Base-by-base conservation (phyloP, 371 early-diverging fungal species). In the Saksenaea oblongispora region DNA sequence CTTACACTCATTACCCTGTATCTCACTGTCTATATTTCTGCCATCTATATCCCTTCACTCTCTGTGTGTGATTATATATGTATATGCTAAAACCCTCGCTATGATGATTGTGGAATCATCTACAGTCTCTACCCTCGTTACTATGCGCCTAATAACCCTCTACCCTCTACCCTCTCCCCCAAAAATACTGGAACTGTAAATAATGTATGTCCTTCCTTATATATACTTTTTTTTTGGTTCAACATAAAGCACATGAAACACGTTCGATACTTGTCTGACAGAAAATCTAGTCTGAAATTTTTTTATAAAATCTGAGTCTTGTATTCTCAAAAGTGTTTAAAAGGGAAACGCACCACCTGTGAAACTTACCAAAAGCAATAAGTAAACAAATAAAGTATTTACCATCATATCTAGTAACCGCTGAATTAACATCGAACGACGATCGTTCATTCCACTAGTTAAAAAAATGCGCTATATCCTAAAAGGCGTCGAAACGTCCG, bases 131-230 rank as follows among this genome's bases (percentile, higher is more conserved):
- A 61, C 31, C 42, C 28, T 42, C 47, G 44, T 27, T 39, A 27
- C 27, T 42, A 59, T 34, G 41, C 44, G 56, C 22, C 17, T 17
- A 31, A 31, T 31, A 2, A 2, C 31, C 31, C 31, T 4, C 7
- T 31, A 2, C 2, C 31, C 31, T 7, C 31, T 31, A 4, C 31
- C 31, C 14, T 18, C 62, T 2, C 35, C 35, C 54, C 28, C 28
- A 54, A 27, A 54, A 47, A 61, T 61, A 61, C 62, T 61, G 62
- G 42, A 61, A 61, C 58, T 61, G 61, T 61, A 61, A 31, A 61
- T 61, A 61, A 28, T 47, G 51, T n/a, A 14, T n/a, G 10, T 47
- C 24, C 22, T 17, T 31, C 31, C 3, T 22, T 47, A 47, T 61
- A 51, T 34, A 35, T 57, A 37, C 39, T 57, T 57, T 34, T 28